Evolutionary conservation across 2,329 filamentous ascomycete genomes (phyloP).

Genomic region (Paecilomyces variotii): DNA sequence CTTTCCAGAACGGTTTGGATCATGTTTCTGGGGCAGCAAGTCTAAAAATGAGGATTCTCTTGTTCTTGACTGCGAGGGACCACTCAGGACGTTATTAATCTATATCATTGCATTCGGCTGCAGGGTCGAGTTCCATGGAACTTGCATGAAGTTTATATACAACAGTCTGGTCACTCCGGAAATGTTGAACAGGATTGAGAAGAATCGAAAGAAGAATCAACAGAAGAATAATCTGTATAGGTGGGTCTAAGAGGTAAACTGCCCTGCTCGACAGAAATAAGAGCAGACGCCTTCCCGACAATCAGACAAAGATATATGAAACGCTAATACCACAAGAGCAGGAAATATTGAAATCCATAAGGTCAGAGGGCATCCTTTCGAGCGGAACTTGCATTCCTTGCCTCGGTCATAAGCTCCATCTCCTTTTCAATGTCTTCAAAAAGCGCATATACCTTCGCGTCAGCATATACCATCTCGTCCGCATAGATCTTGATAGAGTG

Average conservation of each 20-base stretch:
- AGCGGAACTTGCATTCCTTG: conserved; percentile 11
- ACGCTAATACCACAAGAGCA: neutral
- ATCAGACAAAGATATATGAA: neutral
- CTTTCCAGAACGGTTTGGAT: neutral
- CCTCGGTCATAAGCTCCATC: conserved; percentile 38
- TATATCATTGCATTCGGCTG: neutral
- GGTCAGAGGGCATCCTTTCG: neutral
- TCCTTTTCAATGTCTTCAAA: conserved; percentile 59
- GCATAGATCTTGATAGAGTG: conserved; percentile 64
- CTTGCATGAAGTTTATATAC: neutral
- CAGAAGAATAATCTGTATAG: neutral
- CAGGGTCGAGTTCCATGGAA: neutral
- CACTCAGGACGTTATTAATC: neutral
- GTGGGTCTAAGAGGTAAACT: neutral
- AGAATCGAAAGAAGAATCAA: neutral
- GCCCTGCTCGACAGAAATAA: neutral
- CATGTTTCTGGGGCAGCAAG: neutral
- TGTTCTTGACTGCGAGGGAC: neutral
- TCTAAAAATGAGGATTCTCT: neutral
- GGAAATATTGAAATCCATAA: neutral
- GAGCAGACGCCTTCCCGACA: neutral
- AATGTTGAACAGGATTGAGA: neutral
- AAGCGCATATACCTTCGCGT: conserved; percentile 58
- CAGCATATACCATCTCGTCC: conserved; percentile 52
- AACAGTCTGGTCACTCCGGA: neutral